These are phyloP conservation scores for Boechera retrofracta DNA, from an alignment of 345 rosid species.

Conservation along the genomic window DNA sequence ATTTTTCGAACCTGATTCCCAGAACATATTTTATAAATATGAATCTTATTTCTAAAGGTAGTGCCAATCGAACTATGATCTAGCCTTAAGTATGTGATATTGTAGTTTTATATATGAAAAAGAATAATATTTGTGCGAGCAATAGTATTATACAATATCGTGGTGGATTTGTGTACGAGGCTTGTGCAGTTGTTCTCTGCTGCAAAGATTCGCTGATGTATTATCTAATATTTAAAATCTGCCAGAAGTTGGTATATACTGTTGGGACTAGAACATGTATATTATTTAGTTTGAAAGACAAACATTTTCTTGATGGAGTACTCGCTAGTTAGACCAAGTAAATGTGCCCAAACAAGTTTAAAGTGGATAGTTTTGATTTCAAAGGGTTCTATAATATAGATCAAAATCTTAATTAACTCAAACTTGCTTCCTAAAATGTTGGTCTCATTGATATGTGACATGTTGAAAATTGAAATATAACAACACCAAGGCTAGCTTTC, in stretches of 20 bases:
- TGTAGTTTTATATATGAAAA: neutral
- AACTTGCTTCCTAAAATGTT: no score
- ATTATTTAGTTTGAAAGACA: neutral
- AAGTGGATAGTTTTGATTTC: neutral
- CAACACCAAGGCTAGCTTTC: neutral
- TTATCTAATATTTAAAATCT: neutral
- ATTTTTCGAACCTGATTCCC: neutral
- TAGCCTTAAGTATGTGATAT: neutral
- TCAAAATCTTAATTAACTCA: no score
- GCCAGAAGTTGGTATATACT: neutral
- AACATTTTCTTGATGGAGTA: neutral
- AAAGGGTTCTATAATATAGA: neutral
- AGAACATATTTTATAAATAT: neutral
- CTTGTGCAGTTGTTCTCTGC: slow-evolving; percentile 14
- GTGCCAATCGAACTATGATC: neutral
- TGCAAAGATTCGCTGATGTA: slow-evolving; percentile 22
- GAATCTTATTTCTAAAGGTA: neutral
- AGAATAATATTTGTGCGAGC: neutral
- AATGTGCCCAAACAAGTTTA: neutral
- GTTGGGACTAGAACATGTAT: neutral
- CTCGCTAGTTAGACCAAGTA: neutral
- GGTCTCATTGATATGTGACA: neutral
- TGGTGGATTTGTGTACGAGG: slow-evolving; percentile 6
- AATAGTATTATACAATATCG: neutral
- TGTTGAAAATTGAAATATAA: neutral